These are phyloP conservation scores for Chalaropsis thielavioides DNA, from an alignment of 2,329 filamentous ascomycete species.

Conservation along the genomic window DNA sequence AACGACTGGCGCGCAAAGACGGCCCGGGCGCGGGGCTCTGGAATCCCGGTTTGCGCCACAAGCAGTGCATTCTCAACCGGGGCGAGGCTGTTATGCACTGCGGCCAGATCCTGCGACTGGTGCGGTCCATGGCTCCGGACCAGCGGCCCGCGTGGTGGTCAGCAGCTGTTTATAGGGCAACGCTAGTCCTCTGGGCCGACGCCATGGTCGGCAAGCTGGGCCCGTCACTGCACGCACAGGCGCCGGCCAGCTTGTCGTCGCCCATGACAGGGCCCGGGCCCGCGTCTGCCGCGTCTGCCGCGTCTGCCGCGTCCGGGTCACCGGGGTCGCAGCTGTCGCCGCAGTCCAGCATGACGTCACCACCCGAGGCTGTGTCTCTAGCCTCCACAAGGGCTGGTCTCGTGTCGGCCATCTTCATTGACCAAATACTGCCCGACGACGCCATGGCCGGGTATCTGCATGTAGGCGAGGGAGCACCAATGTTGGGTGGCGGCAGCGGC, in stretches of 20 bases:
- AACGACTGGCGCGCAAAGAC: constrained; percentile 49
- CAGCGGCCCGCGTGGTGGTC: constrained; percentile 56
- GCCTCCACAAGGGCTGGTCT: constrained; percentile 6
- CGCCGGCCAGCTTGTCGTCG: not conserved
- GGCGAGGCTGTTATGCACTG: constrained; percentile 53
- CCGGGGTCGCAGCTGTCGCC: constrained; percentile 10
- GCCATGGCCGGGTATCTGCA: constrained; percentile 26
- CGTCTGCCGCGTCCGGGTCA: constrained; percentile 1
- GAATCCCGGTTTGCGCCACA: constrained; percentile 41
- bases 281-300: not conserved
- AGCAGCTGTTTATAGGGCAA: constrained; percentile 53
- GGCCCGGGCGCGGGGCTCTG: constrained; percentile 34
- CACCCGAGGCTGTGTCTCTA: not conserved
- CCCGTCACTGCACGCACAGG: not conserved
- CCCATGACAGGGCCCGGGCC: not conserved
- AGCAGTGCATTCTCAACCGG: constrained; percentile 47
- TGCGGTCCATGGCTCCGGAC: constrained; percentile 44
- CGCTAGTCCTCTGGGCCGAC: constrained; percentile 48
- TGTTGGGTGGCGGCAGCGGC: constrained; percentile 26
- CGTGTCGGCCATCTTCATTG: constrained; percentile 24
- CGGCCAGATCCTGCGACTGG: constrained; percentile 49
- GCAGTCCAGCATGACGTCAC: not conserved
- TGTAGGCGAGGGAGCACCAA: constrained; percentile 28
- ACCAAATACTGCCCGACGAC: constrained; percentile 30
- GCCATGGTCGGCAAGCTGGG: constrained; percentile 27